phyloP scores from a whole-genome alignment of 768 basidiomycete species.

The Russula sp. region DNA sequence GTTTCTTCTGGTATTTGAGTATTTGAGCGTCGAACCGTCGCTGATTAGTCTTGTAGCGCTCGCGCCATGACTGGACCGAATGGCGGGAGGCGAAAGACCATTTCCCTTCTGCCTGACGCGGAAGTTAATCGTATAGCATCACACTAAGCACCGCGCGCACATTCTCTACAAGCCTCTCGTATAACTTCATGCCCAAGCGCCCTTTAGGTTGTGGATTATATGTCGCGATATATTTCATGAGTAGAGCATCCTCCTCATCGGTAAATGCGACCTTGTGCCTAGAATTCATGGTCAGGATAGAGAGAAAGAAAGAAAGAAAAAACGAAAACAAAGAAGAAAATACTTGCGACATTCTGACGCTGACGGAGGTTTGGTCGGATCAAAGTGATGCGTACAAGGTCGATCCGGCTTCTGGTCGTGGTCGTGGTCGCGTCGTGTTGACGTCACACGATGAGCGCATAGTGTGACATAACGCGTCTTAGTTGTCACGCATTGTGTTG shows the following conservation, averaged over 20 bases:
- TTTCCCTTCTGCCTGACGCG: slow-evolving; percentile 32
- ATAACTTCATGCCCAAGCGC: slow-evolving; percentile 44
- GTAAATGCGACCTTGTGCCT: slow-evolving; percentile 29
- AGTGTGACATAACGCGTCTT: slow-evolving; percentile 5
- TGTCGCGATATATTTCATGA: slow-evolving; percentile 45
- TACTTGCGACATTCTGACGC: slow-evolving; percentile 3
- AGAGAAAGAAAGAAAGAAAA: not conserved
- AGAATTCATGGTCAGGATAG: not conserved
- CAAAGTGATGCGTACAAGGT: too few species aligned
- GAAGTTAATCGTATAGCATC: not conserved
- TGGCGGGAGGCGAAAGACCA: slow-evolving; percentile 53
- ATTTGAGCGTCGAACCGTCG: slow-evolving; percentile 41
- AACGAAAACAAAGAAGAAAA: too few species aligned
- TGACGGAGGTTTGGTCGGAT: not conserved
- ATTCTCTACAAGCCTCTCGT: slow-evolving; percentile 39
- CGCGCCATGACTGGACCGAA: slow-evolving; percentile 58
- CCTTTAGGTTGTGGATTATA: slow-evolving; percentile 38
- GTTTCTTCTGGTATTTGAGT: slow-evolving; percentile 33
- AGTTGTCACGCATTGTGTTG: not conserved
- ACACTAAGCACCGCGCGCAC: slow-evolving; percentile 32
- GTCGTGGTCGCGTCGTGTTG: not conserved
- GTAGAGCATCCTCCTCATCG: slow-evolving; percentile 37
- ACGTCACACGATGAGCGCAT: not conserved
- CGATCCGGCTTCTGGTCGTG: too few species aligned
- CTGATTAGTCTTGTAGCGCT: slow-evolving; percentile 47